Percentiles rank a stretch among this genome's conserved stretches.
Evolutionary conservation across 345 rosid genomes (phyloP).

Genomic region (Salix purpurea): DNA sequence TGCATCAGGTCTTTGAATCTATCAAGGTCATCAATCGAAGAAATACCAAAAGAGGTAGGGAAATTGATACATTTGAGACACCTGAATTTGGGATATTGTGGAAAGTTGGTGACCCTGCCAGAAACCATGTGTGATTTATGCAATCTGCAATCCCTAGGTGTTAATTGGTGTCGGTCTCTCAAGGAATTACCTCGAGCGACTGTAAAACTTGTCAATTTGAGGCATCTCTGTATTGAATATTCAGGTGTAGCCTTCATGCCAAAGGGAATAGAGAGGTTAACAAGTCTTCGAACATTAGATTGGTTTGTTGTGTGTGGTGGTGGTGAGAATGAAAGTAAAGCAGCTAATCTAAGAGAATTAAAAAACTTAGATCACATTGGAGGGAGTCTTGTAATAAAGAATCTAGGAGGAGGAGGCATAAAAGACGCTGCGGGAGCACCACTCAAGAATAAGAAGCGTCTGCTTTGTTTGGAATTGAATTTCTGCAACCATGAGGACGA

Average conservation of each 20-base stretch:
- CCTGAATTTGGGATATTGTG: accelerated
- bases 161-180: not conserved
- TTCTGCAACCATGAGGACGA: too few species aligned
- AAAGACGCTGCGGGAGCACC: not conserved
- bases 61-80: too few species aligned
- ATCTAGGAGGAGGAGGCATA: not conserved
- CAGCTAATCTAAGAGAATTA: constrained; percentile 4
- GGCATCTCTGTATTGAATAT: not conserved
- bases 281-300: not conserved
- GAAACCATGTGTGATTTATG: too few species aligned
- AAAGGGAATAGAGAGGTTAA: constrained; percentile 9
- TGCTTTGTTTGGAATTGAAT: not conserved
- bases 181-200: not conserved
- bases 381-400: not conserved
- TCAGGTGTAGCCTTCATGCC: not conserved
- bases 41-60: too few species aligned
- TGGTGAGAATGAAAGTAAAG: not conserved
- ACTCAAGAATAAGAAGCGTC: not conserved
- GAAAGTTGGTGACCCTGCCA: too few species aligned
- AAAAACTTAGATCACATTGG: not conserved
- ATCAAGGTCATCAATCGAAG: too few species aligned
- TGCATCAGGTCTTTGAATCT: too few species aligned
- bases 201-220: constrained; percentile 1
- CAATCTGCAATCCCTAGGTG: too few species aligned
- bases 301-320: not conserved